Conservation (phyloP, 2,329 filamentous ascomycete species). For the Talaromyces sp. region DNA sequence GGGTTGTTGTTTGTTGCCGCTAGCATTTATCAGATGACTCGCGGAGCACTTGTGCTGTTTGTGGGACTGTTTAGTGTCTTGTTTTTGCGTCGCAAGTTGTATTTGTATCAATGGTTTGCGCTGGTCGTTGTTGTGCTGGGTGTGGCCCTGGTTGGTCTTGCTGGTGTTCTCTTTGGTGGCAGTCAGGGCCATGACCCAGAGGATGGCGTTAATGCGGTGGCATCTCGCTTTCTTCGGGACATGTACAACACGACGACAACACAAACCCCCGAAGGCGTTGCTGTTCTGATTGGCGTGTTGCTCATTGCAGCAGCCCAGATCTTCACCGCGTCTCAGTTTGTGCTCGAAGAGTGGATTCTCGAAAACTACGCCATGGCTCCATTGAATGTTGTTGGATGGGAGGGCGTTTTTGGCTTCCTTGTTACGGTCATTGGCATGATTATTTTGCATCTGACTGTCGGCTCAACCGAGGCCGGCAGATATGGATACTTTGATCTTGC, state of each 20-base stretch:
- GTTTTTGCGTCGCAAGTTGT: conserved; percentile 75
- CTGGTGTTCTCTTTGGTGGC: conserved; percentile 75
- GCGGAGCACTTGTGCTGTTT: conserved; percentile 89
- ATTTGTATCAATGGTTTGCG: conserved; percentile 87
- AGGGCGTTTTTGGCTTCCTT: conserved; percentile 83
- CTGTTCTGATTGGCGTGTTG: conserved; percentile 76
- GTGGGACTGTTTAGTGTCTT: conserved; percentile 92
- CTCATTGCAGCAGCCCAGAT: conserved; percentile 93
- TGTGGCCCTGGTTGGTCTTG: conserved; percentile 83
- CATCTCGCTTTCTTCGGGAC: conserved; percentile 13
- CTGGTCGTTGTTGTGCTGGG: conserved; percentile 82
- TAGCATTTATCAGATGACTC: conserved; percentile 98
- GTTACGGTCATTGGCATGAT: conserved; percentile 77
- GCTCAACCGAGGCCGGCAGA: conserved; percentile 66
- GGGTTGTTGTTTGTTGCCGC: conserved; percentile 90
- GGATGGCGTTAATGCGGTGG: conserved; percentile 23
- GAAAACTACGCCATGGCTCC: conserved; percentile 75
- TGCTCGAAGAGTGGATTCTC: conserved; percentile 90
- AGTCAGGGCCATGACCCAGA: conserved; percentile 44
- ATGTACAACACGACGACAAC: conserved; percentile 41
- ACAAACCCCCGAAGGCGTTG: conserved; percentile 54
- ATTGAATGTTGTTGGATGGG: conserved; percentile 90
- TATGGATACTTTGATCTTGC: conserved; percentile 86
- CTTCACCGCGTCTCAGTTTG: conserved; percentile 95
- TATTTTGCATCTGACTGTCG: conserved; percentile 71